Evolutionary conservation across 768 basidiomycete genomes (phyloP).

Genomic region (Mycena pura): DNA sequence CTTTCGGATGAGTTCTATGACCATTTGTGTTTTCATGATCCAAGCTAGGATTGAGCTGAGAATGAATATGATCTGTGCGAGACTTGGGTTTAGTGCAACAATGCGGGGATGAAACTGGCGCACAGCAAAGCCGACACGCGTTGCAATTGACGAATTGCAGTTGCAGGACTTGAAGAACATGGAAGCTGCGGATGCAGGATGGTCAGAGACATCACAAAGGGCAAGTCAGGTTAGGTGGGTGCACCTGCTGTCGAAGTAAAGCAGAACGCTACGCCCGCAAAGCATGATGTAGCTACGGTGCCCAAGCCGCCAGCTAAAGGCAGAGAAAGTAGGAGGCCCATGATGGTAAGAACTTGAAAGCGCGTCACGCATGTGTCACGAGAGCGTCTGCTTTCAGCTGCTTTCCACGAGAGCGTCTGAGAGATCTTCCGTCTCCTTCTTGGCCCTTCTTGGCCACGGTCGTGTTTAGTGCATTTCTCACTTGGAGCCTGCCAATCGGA

Average conservation of each 20-base stretch:
- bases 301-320: constrained; percentile 73
- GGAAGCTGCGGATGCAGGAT: constrained; percentile 73
- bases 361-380: too few species aligned
- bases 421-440: too few species aligned
- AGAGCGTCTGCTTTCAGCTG: too few species aligned
- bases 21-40: constrained; percentile 92
- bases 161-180: constrained; percentile 99
- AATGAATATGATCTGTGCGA: constrained; percentile 85
- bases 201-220: constrained; percentile 18
- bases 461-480: too few species aligned
- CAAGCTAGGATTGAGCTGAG: constrained; percentile 96
- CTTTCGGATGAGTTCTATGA: constrained; percentile 86
- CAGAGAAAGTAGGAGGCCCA: constrained; percentile 79
- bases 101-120: constrained; percentile 32
- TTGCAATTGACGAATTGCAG: constrained; percentile 98
- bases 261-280: constrained; percentile 84
- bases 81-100: neutral
- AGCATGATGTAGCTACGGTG: constrained; percentile 81
- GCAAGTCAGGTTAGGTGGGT: constrained; percentile 34
- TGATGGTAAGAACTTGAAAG: too few species aligned
- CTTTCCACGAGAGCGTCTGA: too few species aligned
- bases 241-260: constrained; percentile 85
- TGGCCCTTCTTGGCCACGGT: too few species aligned
- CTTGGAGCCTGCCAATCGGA: too few species aligned
- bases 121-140: constrained; percentile 94